Conservation (phyloP, 2,329 filamentous ascomycete genomes). For the Ceratocystis ficicola region DNA sequence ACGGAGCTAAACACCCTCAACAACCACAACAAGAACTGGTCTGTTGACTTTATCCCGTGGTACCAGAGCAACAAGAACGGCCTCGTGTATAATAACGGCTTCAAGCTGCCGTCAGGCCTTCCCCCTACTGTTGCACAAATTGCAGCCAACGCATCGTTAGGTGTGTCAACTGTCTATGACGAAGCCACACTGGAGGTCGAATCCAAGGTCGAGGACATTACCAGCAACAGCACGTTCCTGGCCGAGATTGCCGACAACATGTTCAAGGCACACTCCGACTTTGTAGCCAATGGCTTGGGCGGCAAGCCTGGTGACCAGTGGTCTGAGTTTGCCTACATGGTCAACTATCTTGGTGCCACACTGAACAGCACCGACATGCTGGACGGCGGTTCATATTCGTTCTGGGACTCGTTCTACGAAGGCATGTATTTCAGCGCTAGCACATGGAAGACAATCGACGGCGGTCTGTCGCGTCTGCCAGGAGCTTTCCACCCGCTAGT, state of each 20-base stretch:
- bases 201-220: constrained; percentile 12
- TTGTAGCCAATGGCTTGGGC: constrained; percentile 35
- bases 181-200: constrained; percentile 28
- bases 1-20: constrained; percentile 49
- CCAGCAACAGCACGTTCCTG: constrained; percentile 26
- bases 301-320: constrained; percentile 38
- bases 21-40: constrained; percentile 35
- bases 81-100: constrained; percentile 37
- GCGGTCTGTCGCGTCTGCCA: constrained; percentile 44
- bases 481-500: constrained; percentile 50
- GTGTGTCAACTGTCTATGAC: constrained; percentile 21
- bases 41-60: constrained; percentile 51
- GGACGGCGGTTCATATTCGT: constrained; percentile 22
- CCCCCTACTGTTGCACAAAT: constrained; percentile 42
- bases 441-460: constrained; percentile 38
- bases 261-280: constrained; percentile 33
- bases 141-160: constrained; percentile 34
- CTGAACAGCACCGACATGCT: constrained; percentile 39
- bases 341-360: constrained; percentile 40
- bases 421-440: constrained; percentile 25
- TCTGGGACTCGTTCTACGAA: constrained; percentile 25
- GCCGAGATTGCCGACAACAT: constrained; percentile 33
- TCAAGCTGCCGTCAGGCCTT: constrained; percentile 39
- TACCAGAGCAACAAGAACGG: constrained; percentile 44
- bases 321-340: constrained; percentile 51